These are phyloP conservation scores for Drosera capensis DNA, from an alignment of 148 eudicot species.

Conservation along the genomic window DNA sequence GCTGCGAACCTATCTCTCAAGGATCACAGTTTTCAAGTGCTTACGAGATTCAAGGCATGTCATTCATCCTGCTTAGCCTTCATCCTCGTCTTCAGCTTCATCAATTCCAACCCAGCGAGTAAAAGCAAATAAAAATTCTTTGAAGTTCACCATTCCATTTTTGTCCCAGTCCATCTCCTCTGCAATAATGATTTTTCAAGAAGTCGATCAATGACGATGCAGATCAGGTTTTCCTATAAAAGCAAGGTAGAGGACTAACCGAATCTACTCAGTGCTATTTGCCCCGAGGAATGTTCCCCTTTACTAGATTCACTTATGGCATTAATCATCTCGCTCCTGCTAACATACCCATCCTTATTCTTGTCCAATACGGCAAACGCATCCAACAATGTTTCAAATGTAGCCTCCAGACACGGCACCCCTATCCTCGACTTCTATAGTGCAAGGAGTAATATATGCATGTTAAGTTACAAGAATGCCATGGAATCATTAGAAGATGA, in stretches of 20 bases:
- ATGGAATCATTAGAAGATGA: no score
- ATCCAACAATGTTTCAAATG: conserved; percentile 79
- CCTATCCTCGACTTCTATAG: conserved; percentile 59
- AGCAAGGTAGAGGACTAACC: conserved; percentile 28
- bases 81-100: conserved; percentile 54
- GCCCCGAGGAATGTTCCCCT: conserved; percentile 85
- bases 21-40: no score
- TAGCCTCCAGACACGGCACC: conserved; percentile 54
- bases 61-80: conserved; percentile 14
- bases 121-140: conserved; percentile 84
- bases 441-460: no score
- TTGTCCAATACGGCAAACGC: conserved; percentile 87
- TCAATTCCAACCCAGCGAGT: conserved; percentile 87
- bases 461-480: no score
- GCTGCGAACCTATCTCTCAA: no score
- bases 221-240: not conserved
- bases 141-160: conserved; percentile 89
- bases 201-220: no score
- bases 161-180: conserved; percentile 99
- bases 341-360: conserved; percentile 88
- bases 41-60: not conserved
- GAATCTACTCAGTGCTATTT: conserved; percentile 76
- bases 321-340: conserved; percentile 74
- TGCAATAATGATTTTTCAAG: no score
- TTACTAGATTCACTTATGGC: conserved; percentile 60